phyloP scores from a whole-genome alignment of 768 basidiomycete species.

The Tricholoma sp. region DNA sequence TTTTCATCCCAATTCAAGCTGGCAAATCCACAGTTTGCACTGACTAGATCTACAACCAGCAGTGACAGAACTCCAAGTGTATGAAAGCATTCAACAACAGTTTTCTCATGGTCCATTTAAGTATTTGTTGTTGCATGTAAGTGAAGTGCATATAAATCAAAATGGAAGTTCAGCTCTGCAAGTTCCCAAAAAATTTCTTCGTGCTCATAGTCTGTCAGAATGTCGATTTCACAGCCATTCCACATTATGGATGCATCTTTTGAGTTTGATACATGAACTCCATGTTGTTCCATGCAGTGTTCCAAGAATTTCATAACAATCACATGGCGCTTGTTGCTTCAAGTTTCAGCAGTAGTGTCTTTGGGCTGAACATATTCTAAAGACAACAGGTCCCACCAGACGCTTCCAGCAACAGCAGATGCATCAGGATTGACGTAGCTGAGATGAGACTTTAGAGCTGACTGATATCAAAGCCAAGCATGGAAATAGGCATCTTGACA shows the following conservation, averaged over 20 bases:
- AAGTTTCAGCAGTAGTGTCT: too few relatives aligned
- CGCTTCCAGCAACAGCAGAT: too few relatives aligned
- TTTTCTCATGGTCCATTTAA: too few relatives aligned
- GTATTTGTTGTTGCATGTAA: too few relatives aligned
- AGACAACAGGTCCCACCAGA: too few relatives aligned
- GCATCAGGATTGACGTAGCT: neutral
- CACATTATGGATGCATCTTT: too few relatives aligned
- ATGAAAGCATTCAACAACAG: too few relatives aligned
- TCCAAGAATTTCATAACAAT: too few relatives aligned
- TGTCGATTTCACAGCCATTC: neutral
- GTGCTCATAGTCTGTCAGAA: neutral
- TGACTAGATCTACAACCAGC: neutral
- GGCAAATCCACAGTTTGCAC: neutral
- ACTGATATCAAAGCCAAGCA: neutral
- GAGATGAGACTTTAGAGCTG: neutral
- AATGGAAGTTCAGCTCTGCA: neutral
- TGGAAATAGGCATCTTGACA: neutral
- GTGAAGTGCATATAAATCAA: neutral
- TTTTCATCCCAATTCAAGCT: neutral
- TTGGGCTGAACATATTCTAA: too few relatives aligned
- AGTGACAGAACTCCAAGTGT: neutral
- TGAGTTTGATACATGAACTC: too few relatives aligned
- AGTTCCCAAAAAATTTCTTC: neutral
- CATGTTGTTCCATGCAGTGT: too few relatives aligned
- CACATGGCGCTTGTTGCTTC: too few relatives aligned